These are phyloP conservation scores for Rhododendron henanense DNA, from an alignment of 148 eudicot genomes.

Conservation along the genomic window DNA sequence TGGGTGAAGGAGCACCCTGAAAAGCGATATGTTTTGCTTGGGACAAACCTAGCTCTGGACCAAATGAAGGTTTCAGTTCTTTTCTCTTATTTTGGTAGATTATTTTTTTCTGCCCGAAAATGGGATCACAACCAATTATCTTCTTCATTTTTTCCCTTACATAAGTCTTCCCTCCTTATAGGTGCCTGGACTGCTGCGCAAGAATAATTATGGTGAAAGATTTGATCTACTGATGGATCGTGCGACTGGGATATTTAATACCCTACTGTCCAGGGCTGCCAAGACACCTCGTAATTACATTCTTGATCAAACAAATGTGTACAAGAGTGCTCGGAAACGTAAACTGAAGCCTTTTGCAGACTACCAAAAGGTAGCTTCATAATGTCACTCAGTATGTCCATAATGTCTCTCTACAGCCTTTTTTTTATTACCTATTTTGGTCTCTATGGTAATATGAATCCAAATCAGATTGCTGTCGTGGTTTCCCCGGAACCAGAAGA, in stretches of 20 bases:
- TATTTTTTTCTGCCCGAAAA: background rate
- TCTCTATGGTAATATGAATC: background rate
- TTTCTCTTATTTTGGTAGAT: background rate
- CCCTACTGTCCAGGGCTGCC: constrained; percentile 58
- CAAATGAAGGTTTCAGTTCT: constrained; percentile 58
- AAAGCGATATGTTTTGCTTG: constrained; percentile 64
- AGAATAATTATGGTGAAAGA: constrained; percentile 48
- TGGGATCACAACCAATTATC: background rate
- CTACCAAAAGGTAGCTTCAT: constrained; percentile 37
- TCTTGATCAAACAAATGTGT: constrained; percentile 67
- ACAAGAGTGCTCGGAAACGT: constrained; percentile 59
- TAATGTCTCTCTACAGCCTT: background rate
- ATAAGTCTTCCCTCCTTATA: constrained; percentile 14
- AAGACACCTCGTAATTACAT: constrained; percentile 52
- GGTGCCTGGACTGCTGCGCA: constrained; percentile 57
- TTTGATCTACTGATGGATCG: constrained; percentile 53
- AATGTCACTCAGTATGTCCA: background rate
- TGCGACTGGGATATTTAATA: constrained; percentile 55
- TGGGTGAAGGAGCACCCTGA: constrained; percentile 55
- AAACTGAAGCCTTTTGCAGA: constrained; percentile 56
- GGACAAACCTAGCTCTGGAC: constrained; percentile 57
- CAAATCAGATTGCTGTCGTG: constrained; percentile 57
- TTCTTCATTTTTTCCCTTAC: background rate
- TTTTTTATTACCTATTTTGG: background rate
- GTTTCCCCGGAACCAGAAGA: constrained; percentile 52